These are phyloP conservation scores for Oidiodendron maius DNA, from an alignment of 495 filamentous ascomycete genomes.

Conservation along the genomic window DNA sequence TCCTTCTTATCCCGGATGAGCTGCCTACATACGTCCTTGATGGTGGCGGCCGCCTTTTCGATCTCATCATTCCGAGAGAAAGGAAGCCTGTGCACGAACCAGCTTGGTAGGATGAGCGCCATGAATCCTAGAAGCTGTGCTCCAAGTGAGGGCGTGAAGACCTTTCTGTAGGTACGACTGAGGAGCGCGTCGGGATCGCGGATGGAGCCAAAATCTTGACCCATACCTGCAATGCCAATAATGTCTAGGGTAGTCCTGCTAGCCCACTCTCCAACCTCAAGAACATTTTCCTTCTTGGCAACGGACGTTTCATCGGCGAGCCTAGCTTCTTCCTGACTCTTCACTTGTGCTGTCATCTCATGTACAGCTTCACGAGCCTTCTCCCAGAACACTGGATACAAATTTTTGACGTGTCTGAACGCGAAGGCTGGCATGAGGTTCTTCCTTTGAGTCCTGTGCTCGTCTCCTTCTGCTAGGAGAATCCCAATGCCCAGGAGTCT, in stretches of 20 bases:
- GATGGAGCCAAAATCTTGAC: constrained; percentile 71
- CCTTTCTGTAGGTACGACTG: constrained; percentile 55
- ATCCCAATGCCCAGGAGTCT: constrained; percentile 70
- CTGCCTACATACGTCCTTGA: constrained; percentile 57
- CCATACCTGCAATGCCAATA: constrained; percentile 77
- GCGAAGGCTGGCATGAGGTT: constrained; percentile 79
- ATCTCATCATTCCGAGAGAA: constrained; percentile 61
- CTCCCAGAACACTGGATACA: constrained; percentile 79
- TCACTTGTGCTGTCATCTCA: constrained; percentile 33
- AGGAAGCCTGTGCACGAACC: constrained; percentile 50
- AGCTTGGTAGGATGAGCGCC: constrained; percentile 39
- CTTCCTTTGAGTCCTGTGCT: constrained; percentile 76
- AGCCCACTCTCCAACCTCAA: constrained; percentile 68
- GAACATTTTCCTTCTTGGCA: constrained; percentile 40
- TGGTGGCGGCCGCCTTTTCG: constrained; percentile 41
- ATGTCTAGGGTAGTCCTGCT: constrained; percentile 79
- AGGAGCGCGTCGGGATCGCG: constrained; percentile 57
- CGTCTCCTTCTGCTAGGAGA: constrained; percentile 78
- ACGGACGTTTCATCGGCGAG: constrained; percentile 29
- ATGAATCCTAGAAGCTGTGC: constrained; percentile 40
- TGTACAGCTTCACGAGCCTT: constrained; percentile 48
- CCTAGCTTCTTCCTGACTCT: constrained; percentile 20
- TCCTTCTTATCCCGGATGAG: constrained; percentile 65
- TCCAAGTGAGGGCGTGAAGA: constrained; percentile 43
- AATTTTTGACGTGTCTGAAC: constrained; percentile 78